phyloP scores from a whole-genome alignment of 2,329 filamentous ascomycete genomes.

The Lasiodiplodia gonubiensis region DNA sequence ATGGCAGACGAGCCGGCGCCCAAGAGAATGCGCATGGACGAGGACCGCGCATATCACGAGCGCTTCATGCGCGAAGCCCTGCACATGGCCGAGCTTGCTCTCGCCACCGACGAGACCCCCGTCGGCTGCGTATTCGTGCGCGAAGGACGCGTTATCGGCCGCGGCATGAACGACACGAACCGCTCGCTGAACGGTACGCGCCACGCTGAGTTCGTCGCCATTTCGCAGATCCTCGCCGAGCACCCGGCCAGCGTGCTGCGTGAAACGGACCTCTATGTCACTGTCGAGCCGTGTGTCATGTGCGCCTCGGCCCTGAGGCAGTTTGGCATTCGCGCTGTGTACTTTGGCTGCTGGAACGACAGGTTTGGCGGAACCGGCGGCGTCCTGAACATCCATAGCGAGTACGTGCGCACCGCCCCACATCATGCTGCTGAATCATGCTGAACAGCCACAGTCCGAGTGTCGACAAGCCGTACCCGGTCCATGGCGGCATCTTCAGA shows the following conservation, averaged over 20 bases:
- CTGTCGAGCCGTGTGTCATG: constrained; percentile 98
- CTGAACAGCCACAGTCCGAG: constrained; percentile 57
- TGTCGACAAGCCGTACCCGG: constrained; percentile 79
- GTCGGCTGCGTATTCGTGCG: constrained; percentile 95
- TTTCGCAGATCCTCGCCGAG: constrained; percentile 68
- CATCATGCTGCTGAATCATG: constrained; percentile 4
- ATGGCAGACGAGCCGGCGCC: constrained; percentile 18
- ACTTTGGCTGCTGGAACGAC: constrained; percentile 94
- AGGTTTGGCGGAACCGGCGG: constrained; percentile 96
- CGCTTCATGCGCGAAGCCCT: constrained; percentile 85
- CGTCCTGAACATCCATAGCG: constrained; percentile 84
- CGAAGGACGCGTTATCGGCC: constrained; percentile 77
- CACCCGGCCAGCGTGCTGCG: constrained; percentile 72
- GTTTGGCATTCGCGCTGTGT: constrained; percentile 85
- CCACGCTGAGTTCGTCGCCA: constrained; percentile 93
- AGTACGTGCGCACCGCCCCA: constrained; percentile 50
- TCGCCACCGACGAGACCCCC: constrained; percentile 87
- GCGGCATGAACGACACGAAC: constrained; percentile 97
- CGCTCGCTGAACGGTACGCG: constrained; percentile 84
- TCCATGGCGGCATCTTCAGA: constrained; percentile 84
- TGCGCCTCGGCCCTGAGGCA: constrained; percentile 92
- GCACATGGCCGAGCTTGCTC: constrained; percentile 85
- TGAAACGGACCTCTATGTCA: constrained; percentile 87
- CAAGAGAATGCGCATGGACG: constrained; percentile 14
- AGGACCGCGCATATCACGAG: constrained; percentile 49